A percentile compares a stretch with the other conserved stretches of the same genome.
These are phyloP conservation scores for Hygrocybe punicea DNA, from an alignment of 768 basidiomycete species.

Conservation along the genomic window DNA sequence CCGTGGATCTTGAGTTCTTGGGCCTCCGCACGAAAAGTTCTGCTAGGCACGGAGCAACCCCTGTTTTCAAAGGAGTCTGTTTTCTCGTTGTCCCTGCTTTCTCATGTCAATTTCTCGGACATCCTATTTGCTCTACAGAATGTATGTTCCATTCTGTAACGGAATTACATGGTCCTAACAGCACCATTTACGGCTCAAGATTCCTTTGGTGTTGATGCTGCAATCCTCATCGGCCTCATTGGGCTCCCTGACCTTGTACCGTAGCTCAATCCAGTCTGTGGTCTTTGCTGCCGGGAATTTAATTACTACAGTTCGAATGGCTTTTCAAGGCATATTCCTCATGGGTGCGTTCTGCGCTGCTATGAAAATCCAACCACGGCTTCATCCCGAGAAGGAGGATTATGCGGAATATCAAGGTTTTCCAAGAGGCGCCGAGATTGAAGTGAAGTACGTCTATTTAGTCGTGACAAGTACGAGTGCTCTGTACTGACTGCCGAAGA, in stretches of 20 bases:
- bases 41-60: slow-evolving; percentile 55
- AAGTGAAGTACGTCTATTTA: slow-evolving; percentile 52
- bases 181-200: slow-evolving; percentile 40
- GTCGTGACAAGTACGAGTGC: slow-evolving; percentile 6
- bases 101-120: slow-evolving; percentile 61
- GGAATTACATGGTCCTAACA: slow-evolving; percentile 12
- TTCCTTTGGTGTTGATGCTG: slow-evolving; percentile 69
- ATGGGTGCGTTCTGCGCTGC: slow-evolving; percentile 85
- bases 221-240: slow-evolving; percentile 72
- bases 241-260: slow-evolving; percentile 79
- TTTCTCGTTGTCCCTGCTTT: slow-evolving; percentile 38
- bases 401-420: slow-evolving; percentile 45
- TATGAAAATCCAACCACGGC: slow-evolving; percentile 61
- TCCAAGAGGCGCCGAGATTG: slow-evolving; percentile 63
- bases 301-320: slow-evolving; percentile 61
- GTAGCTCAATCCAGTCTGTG: slow-evolving; percentile 70
- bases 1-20: slow-evolving; percentile 83
- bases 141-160: slow-evolving; percentile 41
- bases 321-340: slow-evolving; percentile 82
- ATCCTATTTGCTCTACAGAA: slow-evolving; percentile 65
- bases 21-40: slow-evolving; percentile 59
- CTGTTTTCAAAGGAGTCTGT: slow-evolving; percentile 38
- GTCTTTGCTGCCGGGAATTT: slow-evolving; percentile 63
- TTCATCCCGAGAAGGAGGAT: slow-evolving; percentile 60
- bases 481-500: slow-evolving; percentile 38